phyloP scores from a whole-genome alignment of 305 asterid species.

The Fraxinus velutina region DNA sequence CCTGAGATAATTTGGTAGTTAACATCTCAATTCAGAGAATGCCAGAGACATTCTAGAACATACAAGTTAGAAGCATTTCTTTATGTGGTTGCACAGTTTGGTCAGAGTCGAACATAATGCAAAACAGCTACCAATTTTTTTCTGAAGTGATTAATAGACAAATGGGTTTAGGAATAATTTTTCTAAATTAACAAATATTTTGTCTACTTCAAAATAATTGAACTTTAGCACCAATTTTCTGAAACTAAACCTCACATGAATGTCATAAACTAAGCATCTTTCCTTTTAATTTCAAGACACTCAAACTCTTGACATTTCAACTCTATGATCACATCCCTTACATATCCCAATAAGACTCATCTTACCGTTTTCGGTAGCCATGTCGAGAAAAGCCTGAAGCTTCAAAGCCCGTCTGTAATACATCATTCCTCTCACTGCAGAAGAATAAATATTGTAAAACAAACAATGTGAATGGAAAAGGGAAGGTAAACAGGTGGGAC shows the following conservation, averaged over 20 bases:
- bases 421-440: conserved; percentile 99
- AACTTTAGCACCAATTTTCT: background rate
- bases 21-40: background rate
- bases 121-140: background rate
- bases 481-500: conserved; percentile 12
- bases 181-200: background rate
- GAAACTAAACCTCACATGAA: background rate
- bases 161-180: conserved; percentile 7
- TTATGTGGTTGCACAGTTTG: background rate
- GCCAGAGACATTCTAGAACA: background rate
- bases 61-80: conserved; percentile 1
- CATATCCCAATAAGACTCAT: conserved; percentile 1
- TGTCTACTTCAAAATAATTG: background rate
- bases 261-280: background rate
- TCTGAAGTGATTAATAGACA: background rate
- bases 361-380: conserved; percentile 87
- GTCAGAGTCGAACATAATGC: background rate
- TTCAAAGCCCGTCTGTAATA: conserved; percentile 95
- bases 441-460: conserved; percentile 21
- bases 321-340: conserved; percentile 24
- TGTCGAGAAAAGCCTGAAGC: conserved; percentile 99
- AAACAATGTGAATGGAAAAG: conserved; percentile 14
- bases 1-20: background rate
- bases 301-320: conserved; percentile 17
- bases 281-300: background rate